These are phyloP conservation scores for Hsuehochloa calcarea DNA, from an alignment of 176 grass and related monocot species.

Conservation along the genomic window DNA sequence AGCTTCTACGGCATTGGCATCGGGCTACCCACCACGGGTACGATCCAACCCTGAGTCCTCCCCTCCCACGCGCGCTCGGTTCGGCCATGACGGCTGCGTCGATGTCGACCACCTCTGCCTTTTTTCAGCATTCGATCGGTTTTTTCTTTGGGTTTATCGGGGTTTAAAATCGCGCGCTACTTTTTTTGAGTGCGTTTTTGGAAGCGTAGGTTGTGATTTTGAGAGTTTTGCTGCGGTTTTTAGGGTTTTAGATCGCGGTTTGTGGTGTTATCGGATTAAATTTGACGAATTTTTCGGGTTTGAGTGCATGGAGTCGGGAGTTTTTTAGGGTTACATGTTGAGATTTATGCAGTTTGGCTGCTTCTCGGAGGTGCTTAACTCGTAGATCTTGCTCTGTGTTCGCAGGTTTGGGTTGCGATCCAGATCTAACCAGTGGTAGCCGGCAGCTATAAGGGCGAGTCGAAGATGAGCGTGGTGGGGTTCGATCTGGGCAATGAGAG, in stretches of 20 bases:
- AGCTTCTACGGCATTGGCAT: background rate
- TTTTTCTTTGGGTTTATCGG: background rate
- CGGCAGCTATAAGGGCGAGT: background rate
- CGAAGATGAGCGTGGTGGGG: slow-evolving; percentile 87
- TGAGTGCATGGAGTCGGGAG: background rate
- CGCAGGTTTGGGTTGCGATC: background rate
- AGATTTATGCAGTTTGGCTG: background rate
- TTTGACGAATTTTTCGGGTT: background rate
- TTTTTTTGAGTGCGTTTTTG: background rate
- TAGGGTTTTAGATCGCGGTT: background rate
- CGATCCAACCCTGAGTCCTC: background rate
- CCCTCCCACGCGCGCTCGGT: background rate
- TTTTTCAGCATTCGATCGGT: background rate
- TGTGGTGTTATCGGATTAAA: background rate
- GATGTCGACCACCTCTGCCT: background rate
- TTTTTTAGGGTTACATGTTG: background rate
- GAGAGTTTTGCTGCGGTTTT: background rate
- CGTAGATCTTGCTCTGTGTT: slow-evolving; percentile 24
- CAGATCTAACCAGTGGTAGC: background rate
- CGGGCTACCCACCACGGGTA: background rate
- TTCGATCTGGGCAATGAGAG: slow-evolving; percentile 89
- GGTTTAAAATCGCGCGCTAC: background rate
- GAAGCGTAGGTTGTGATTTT: background rate
- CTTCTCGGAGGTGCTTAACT: background rate
- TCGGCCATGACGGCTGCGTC: background rate